These are phyloP conservation scores for Coemansia sp. DNA, from an alignment of 192 early-diverging fungal genomes.

Conservation along the genomic window DNA sequence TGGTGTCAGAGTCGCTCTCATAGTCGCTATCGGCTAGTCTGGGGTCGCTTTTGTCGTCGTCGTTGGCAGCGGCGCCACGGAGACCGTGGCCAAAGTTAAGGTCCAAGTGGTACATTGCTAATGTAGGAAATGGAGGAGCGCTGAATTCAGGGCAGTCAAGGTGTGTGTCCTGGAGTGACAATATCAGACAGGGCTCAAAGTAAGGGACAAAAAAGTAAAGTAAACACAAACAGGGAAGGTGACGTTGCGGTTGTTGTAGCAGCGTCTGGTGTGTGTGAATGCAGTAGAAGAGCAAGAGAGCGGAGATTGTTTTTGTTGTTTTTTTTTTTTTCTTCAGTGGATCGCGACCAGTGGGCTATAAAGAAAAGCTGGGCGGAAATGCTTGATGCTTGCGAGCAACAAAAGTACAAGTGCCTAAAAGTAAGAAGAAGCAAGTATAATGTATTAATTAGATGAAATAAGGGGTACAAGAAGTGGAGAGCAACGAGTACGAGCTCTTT, in stretches of 20 bases:
- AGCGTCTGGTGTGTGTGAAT: background rate
- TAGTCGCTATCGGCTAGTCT: constrained; percentile 27
- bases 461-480: background rate
- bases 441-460: background rate
- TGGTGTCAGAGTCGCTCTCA: constrained; percentile 33
- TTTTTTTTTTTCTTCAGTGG: constrained; percentile 4
- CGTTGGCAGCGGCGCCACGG: constrained; percentile 11
- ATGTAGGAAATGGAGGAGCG: background rate
- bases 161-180: background rate
- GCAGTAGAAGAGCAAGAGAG: background rate
- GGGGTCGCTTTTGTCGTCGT: constrained; percentile 10
- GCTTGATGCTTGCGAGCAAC: background rate
- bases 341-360: background rate
- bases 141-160: constrained; percentile 9
- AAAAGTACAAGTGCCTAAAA: background rate
- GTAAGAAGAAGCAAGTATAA: background rate
- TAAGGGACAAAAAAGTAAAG: background rate
- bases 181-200: background rate
- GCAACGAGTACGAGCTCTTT: background rate
- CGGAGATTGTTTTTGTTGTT: constrained; percentile 7
- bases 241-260: background rate
- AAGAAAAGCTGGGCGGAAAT: background rate
- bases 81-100: constrained; percentile 40
- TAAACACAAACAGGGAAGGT: constrained; percentile 2
- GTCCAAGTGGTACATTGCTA: constrained; percentile 32